A percentile compares a stretch with the other conserved stretches of the same genome.
phyloP scores from a whole-genome alignment of 352 stramenopile genomes.

The Phytopythium chamaehyphon region DNA sequence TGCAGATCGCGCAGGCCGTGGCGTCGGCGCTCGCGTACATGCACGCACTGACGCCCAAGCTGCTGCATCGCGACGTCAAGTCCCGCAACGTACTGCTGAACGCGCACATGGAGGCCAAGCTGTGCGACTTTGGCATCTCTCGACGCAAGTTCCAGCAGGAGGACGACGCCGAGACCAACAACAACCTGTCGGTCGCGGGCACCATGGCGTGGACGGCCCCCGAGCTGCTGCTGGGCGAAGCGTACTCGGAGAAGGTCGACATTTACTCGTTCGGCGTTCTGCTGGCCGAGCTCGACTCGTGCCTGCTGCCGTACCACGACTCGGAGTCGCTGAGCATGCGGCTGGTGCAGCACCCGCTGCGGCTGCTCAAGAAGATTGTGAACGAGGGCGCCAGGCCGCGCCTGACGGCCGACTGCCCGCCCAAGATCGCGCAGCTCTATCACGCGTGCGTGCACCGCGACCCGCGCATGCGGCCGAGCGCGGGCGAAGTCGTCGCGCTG shows the following conservation, averaged over 20 bases:
- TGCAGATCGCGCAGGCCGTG: constrained; percentile 49
- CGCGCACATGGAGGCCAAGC: constrained; percentile 39
- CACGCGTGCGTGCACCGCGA: constrained; percentile 49
- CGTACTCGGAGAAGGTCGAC: constrained; percentile 72
- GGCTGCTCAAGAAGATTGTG: constrained; percentile 54
- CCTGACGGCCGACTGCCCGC: constrained; percentile 46
- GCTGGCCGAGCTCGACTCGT: constrained; percentile 70
- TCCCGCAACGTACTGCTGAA: constrained; percentile 85
- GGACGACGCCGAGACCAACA: constrained; percentile 28
- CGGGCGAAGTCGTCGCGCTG: constrained; percentile 39
- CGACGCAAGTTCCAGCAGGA: constrained; percentile 38
- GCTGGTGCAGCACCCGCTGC: constrained; percentile 49
- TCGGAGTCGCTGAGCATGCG: constrained; percentile 27
- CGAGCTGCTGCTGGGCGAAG: constrained; percentile 54
- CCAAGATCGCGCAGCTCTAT: constrained; percentile 56
- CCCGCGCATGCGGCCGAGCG: constrained; percentile 40
- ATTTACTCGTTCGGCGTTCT: constrained; percentile 81
- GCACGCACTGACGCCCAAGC: constrained; percentile 64
- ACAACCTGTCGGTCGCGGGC: constrained; percentile 45
- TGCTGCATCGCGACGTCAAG: constrained; percentile 87
- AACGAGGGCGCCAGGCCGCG: constrained; percentile 52
- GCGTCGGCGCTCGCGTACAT: constrained; percentile 76
- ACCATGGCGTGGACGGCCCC: constrained; percentile 68
- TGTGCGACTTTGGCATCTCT: constrained; percentile 55
- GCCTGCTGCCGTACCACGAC: constrained; percentile 64